These are phyloP conservation scores for Talaromyces sp. DNA, from an alignment of 2,329 filamentous ascomycete genomes.

Conservation along the genomic window DNA sequence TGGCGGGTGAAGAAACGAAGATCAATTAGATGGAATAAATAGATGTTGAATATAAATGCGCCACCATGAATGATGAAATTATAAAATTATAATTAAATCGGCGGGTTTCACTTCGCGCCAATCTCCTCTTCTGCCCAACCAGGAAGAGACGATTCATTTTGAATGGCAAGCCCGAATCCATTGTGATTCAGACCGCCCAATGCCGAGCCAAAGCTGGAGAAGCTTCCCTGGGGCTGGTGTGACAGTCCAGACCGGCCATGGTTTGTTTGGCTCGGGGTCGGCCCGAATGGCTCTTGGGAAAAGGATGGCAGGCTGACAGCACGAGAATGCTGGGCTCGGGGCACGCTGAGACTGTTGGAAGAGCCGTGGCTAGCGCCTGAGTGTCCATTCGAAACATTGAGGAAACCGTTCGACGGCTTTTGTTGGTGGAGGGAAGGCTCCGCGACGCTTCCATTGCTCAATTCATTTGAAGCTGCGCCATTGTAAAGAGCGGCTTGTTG, in stretches of 20 bases:
- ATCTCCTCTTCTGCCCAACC: slow-evolving; percentile 62
- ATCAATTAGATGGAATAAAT: slow-evolving; percentile 9
- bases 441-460: slow-evolving; percentile 50
- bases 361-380: slow-evolving; percentile 70
- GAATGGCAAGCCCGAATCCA: slow-evolving; percentile 55
- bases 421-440: slow-evolving; percentile 44
- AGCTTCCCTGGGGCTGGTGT: slow-evolving; percentile 46
- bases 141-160: slow-evolving; percentile 51
- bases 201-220: slow-evolving; percentile 54
- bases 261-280: slow-evolving; percentile 28
- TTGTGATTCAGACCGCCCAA: slow-evolving; percentile 53
- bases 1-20: slow-evolving; percentile 11
- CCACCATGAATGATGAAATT: slow-evolving; percentile 6
- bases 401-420: slow-evolving; percentile 61
- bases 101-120: slow-evolving; percentile 43
- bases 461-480: slow-evolving; percentile 61
- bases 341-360: slow-evolving; percentile 42
- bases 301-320: slow-evolving; percentile 82
- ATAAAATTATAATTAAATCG: slow-evolving; percentile 7
- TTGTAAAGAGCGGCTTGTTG: slow-evolving; percentile 80
- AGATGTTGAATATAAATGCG: slow-evolving; percentile 8
- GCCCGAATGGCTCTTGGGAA: slow-evolving; percentile 52
- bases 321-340: slow-evolving; percentile 61
- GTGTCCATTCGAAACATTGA: slow-evolving; percentile 45
- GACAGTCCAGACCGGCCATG: slow-evolving; percentile 30